Percentiles rank a stretch among this genome's conserved stretches.
Conservation (phyloP, 768 basidiomycete species). For the Phaeolepiota aurea region DNA sequence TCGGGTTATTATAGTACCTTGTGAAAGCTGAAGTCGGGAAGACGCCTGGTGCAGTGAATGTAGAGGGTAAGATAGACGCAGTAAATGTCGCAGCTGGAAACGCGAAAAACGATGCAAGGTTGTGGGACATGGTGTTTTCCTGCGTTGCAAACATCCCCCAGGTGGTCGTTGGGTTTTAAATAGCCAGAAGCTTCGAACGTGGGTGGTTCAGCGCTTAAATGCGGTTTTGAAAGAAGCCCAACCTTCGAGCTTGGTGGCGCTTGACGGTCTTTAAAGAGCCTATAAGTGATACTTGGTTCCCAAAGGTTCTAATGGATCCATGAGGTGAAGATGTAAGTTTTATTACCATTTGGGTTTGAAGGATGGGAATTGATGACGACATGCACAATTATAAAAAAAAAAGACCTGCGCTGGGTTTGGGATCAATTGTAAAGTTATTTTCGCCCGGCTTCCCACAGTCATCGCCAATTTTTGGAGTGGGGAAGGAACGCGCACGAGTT, state of each 20-base stretch:
- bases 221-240: not conserved
- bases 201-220: not conserved
- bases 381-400: too few species aligned
- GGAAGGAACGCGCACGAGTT: too few species aligned
- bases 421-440: too few species aligned
- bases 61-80: constrained; percentile 24
- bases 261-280: not conserved
- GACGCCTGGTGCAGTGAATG: constrained; percentile 49
- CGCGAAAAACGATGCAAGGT: not conserved
- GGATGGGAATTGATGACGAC: too few species aligned
- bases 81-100: not conserved
- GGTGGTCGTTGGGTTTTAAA: not conserved
- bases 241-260: not conserved
- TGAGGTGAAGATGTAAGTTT: too few species aligned
- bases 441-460: too few species aligned
- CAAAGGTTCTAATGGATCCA: not conserved
- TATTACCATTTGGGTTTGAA: too few species aligned
- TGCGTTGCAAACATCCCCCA: not conserved
- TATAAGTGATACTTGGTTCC: not conserved
- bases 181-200: not conserved
- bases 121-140: not conserved
- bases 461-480: too few species aligned
- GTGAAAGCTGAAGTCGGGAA: constrained; percentile 61
- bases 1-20: constrained; percentile 67
- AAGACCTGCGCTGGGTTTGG: too few species aligned